phyloP scores from a whole-genome alignment of 495 filamentous ascomycete species.

The Aspergillus asperescens region DNA sequence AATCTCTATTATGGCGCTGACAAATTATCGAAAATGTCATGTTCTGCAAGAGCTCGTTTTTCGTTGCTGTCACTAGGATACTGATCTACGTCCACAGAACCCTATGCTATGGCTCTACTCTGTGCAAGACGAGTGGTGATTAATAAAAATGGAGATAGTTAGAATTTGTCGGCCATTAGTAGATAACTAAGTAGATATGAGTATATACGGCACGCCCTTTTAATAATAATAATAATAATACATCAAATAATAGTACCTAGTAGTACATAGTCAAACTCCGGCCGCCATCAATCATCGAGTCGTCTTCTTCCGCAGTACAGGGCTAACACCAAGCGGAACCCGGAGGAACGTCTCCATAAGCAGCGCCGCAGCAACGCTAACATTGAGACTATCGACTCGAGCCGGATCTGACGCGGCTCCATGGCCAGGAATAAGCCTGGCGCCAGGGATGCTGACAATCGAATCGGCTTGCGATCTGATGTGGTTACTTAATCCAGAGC shows the following conservation, averaged over 20 bases:
- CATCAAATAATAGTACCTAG: not conserved
- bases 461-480: slow-evolving; percentile 60
- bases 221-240: not conserved
- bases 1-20: not conserved
- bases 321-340: slow-evolving; percentile 33
- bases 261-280: not conserved
- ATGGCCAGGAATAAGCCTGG: slow-evolving; percentile 27
- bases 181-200: not conserved
- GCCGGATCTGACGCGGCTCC: slow-evolving; percentile 38
- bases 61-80: not conserved
- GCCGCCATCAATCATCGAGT: not conserved
- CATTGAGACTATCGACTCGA: slow-evolving; percentile 73
- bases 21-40: not conserved
- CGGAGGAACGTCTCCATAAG: slow-evolving; percentile 61
- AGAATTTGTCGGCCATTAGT: no score
- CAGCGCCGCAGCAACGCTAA: slow-evolving; percentile 75
- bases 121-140: not conserved
- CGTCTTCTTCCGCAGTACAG: slow-evolving; percentile 15
- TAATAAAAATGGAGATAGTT: no score
- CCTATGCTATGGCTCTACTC: not conserved
- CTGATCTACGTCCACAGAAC: not conserved
- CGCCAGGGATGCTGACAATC: slow-evolving; percentile 50
- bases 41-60: not conserved
- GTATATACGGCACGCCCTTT: not conserved
- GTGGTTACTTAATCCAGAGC: slow-evolving; percentile 59